Evolutionary conservation across 1,284 basidiomycete genomes (phyloP).

Genomic region (Singerocomus inundabilis): DNA sequence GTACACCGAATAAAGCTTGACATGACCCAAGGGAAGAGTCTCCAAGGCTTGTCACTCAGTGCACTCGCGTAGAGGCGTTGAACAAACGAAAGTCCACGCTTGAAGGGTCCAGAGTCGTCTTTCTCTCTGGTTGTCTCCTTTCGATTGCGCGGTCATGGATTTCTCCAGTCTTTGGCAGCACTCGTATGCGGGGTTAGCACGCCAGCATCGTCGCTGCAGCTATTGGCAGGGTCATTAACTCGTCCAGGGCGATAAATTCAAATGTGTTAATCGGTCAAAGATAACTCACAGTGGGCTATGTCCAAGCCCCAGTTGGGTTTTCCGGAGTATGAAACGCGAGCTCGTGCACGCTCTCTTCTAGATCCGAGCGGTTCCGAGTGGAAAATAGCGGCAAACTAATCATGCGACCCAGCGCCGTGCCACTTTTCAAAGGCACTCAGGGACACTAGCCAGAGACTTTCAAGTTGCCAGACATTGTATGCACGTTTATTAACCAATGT

Average conservation of each 20-base stretch:
- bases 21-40: neutral
- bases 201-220: neutral
- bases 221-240: slow-evolving; percentile 6
- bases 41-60: slow-evolving; percentile 7
- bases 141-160: slow-evolving; percentile 19
- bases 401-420: neutral
- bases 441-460: neutral
- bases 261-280: neutral
- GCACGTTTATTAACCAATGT: neutral
- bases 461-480: too few relatives aligned
- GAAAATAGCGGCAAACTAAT: neutral
- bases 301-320: neutral
- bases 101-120: neutral
- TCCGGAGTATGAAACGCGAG: neutral
- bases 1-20: neutral
- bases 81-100: slow-evolving; percentile 24
- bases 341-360: neutral
- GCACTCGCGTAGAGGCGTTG: slow-evolving; percentile 34
- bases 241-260: neutral
- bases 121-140: slow-evolving; percentile 17
- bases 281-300: slow-evolving; percentile 4
- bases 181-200: slow-evolving; percentile 20
- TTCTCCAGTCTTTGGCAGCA: slow-evolving; percentile 11
- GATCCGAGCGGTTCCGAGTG: neutral
- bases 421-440: neutral